phyloP scores from a whole-genome alignment of 2,329 filamentous ascomycete genomes.

The Fusarium udum region DNA sequence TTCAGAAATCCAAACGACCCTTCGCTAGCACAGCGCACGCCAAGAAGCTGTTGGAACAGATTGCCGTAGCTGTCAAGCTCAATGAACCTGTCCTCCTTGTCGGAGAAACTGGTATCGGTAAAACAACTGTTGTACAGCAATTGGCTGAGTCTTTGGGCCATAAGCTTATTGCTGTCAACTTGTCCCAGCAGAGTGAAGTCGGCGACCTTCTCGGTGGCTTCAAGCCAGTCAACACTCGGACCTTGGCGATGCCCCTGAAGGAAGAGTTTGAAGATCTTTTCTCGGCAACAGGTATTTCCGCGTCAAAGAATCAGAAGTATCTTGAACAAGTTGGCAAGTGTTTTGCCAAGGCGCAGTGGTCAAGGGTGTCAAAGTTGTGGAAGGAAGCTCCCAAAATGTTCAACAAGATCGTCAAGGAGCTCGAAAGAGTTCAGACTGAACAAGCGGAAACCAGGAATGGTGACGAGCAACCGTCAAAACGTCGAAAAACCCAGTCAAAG shows the following conservation, averaged over 20 bases:
- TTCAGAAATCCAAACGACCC: conserved; percentile 66
- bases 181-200: conserved; percentile 97
- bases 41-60: conserved; percentile 84
- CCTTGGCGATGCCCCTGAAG: conserved; percentile 85
- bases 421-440: conserved; percentile 57
- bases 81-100: conserved; percentile 93
- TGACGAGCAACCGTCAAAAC: conserved; percentile 72
- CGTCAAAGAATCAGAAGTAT: conserved; percentile 87
- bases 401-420: conserved; percentile 69
- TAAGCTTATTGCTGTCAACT: conserved; percentile 89
- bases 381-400: conserved; percentile 90
- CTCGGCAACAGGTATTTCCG: conserved; percentile 82
- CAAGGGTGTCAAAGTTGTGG: conserved; percentile 86
- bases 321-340: conserved; percentile 82
- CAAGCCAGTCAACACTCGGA: conserved; percentile 93
- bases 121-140: conserved; percentile 95
- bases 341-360: conserved; percentile 85
- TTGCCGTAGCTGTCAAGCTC: conserved; percentile 82
- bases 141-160: conserved; percentile 84
- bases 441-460: conserved; percentile 48
- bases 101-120: conserved; percentile 98
- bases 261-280: conserved; percentile 96
- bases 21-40: conserved; percentile 93
- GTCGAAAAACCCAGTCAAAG: conserved; percentile 72
- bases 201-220: conserved; percentile 96